These are phyloP conservation scores for Avena eriantha DNA, from an alignment of 176 grass and related monocot genomes.

Conservation along the genomic window DNA sequence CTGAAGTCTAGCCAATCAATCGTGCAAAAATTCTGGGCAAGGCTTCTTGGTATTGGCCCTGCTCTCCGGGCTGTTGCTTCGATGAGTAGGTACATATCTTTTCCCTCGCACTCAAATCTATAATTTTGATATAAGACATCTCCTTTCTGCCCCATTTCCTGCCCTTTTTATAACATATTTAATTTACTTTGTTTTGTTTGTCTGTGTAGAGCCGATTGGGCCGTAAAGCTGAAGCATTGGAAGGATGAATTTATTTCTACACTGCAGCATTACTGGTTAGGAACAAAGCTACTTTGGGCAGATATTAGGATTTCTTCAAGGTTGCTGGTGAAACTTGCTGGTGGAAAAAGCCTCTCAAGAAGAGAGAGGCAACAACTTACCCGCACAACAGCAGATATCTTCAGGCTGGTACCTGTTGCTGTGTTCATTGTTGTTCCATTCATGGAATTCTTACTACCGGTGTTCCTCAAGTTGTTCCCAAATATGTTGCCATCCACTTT, in stretches of 20 bases:
- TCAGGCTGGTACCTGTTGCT: slow-evolving; percentile 85
- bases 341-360: slow-evolving; percentile 80
- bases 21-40: slow-evolving; percentile 74
- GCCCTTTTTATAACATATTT: slow-evolving; percentile 13
- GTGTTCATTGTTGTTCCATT: slow-evolving; percentile 96
- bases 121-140: slow-evolving; percentile 39
- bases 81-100: slow-evolving; percentile 82
- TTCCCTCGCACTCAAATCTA: slow-evolving; percentile 31
- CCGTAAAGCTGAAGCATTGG: slow-evolving; percentile 73
- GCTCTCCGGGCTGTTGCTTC: slow-evolving; percentile 85
- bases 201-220: slow-evolving; percentile 70
- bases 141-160: not conserved
- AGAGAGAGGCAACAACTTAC: slow-evolving; percentile 78
- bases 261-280: slow-evolving; percentile 81
- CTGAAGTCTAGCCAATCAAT: slow-evolving; percentile 64
- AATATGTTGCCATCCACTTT: slow-evolving; percentile 96
- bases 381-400: slow-evolving; percentile 82
- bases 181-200: slow-evolving; percentile 37
- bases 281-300: slow-evolving; percentile 80
- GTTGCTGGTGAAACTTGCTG: slow-evolving; percentile 77
- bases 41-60: slow-evolving; percentile 84
- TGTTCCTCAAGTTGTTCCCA: slow-evolving; percentile 88
- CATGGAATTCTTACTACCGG: slow-evolving; percentile 90
- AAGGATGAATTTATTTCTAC: slow-evolving; percentile 81
- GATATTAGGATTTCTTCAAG: slow-evolving; percentile 80